Conservation (phyloP, 345 rosid species). For the Eucalyptus guilfoylei region DNA sequence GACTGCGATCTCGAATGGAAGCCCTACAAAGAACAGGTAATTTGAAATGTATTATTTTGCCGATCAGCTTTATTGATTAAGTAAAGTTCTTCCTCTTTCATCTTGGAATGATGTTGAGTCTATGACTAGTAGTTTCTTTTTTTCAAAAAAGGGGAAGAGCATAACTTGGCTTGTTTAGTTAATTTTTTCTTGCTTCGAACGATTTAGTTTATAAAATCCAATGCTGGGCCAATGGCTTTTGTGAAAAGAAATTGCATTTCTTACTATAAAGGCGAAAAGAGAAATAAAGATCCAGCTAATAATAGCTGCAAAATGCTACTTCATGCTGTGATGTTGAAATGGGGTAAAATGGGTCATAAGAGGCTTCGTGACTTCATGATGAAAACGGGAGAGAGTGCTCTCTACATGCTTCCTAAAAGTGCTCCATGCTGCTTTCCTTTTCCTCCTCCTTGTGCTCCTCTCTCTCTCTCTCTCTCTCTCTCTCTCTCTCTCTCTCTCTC, state of each 20-base stretch:
- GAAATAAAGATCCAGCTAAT: neutral
- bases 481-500: neutral
- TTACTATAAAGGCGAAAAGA: neutral
- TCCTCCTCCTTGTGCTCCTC: neutral
- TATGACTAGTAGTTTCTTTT: neutral
- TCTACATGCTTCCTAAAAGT: neutral
- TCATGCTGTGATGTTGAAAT: neutral
- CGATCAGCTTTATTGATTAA: neutral
- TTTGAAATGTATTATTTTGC: neutral
- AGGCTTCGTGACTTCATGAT: neutral
- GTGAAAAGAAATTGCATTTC: neutral
- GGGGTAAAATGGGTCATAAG: neutral
- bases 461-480: neutral
- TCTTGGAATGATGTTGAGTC: neutral
- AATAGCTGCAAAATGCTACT: neutral
- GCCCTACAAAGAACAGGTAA: conserved; percentile 90
- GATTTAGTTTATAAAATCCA: neutral
- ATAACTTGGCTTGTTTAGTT: neutral
- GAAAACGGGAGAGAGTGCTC: neutral
- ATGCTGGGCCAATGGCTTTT: neutral
- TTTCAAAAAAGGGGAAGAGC: neutral
- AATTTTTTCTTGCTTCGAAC: neutral
- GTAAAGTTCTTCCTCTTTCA: neutral
- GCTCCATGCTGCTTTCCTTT: neutral
- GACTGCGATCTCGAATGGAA: conserved; percentile 63